Conservation (phyloP, 768 basidiomycete genomes). For the Leccinum imitatum region DNA sequence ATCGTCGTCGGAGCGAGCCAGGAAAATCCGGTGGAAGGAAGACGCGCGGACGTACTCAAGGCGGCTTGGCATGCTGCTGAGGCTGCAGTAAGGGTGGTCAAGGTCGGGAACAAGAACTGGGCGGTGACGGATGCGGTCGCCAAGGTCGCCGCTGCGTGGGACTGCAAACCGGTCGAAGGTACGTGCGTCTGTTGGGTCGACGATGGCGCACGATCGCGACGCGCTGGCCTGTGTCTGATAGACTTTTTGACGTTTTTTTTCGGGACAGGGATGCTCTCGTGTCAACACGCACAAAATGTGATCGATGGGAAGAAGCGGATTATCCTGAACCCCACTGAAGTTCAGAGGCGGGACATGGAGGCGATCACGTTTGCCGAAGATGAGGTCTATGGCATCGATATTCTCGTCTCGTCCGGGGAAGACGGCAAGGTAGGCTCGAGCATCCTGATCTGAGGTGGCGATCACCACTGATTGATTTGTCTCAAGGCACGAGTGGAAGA, state of each 20-base stretch:
- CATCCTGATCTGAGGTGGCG: neutral
- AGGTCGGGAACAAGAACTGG: slow-evolving; percentile 95
- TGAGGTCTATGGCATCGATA: slow-evolving; percentile 94
- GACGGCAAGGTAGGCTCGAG: slow-evolving; percentile 75
- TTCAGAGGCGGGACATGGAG: slow-evolving; percentile 85
- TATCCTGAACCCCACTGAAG: slow-evolving; percentile 84
- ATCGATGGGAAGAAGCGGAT: slow-evolving; percentile 97
- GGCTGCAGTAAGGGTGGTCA: slow-evolving; percentile 85
- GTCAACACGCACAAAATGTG: slow-evolving; percentile 90
- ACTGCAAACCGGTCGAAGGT: slow-evolving; percentile 96
- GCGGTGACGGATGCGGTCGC: slow-evolving; percentile 84
- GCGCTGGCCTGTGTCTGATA: neutral
- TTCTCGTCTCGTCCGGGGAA: slow-evolving; percentile 82
- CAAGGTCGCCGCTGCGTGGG: slow-evolving; percentile 68
- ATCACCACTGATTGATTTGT: slow-evolving; percentile 1
- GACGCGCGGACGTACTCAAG: slow-evolving; percentile 87
- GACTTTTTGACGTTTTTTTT: neutral
- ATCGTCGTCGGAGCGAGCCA: slow-evolving; percentile 81
- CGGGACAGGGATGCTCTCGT: slow-evolving; percentile 84
- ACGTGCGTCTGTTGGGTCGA: slow-evolving; percentile 19
- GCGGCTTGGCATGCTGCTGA: slow-evolving; percentile 95
- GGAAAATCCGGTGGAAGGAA: slow-evolving; percentile 74
- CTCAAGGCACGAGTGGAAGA: slow-evolving; percentile 84
- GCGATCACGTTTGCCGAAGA: slow-evolving; percentile 84
- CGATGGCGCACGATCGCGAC: neutral